A percentile compares a stretch with the other conserved stretches of the same genome.
Evolutionary conservation across 331 rosid species (phyloP).

Genomic region (Malus hybrid): DNA sequence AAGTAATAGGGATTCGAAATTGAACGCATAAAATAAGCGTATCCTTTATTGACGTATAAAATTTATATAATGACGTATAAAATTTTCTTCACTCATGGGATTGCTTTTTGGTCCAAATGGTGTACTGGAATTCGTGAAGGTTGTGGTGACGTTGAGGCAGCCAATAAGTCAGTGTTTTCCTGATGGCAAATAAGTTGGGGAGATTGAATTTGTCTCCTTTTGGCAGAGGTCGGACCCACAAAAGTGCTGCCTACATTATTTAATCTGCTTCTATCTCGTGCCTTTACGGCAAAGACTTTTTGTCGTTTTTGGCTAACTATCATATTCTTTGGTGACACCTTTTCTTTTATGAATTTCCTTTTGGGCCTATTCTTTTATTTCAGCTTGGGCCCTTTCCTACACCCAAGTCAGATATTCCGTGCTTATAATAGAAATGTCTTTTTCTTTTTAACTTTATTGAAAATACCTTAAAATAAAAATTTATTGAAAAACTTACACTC

Average conservation of each 20-base stretch:
- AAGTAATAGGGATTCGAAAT: too few relatives aligned
- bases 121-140: slow-evolving; percentile 10
- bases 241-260: slow-evolving; percentile 5
- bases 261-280: not conserved
- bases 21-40: too few relatives aligned
- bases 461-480: too few relatives aligned
- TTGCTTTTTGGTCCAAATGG: not conserved
- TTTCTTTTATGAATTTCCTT: too few relatives aligned
- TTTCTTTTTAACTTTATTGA: too few relatives aligned
- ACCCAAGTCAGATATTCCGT: too few relatives aligned
- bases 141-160: not conserved
- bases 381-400: too few relatives aligned
- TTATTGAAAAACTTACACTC: too few relatives aligned
- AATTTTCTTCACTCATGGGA: not conserved
- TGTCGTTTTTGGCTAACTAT: not conserved
- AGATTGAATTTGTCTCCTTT: not conserved
- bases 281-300: not conserved
- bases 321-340: not conserved
- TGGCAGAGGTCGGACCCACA: slow-evolving; percentile 8
- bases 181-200: not conserved
- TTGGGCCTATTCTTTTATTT: too few relatives aligned
- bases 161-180: not conserved
- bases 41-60: too few relatives aligned
- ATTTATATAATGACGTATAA: too few relatives aligned
- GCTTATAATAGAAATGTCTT: too few relatives aligned